A percentile compares a stretch with the other conserved stretches of the same genome.
Evolutionary conservation across 1,284 basidiomycete species (phyloP).

Genomic region (Blastosporella zonata): DNA sequence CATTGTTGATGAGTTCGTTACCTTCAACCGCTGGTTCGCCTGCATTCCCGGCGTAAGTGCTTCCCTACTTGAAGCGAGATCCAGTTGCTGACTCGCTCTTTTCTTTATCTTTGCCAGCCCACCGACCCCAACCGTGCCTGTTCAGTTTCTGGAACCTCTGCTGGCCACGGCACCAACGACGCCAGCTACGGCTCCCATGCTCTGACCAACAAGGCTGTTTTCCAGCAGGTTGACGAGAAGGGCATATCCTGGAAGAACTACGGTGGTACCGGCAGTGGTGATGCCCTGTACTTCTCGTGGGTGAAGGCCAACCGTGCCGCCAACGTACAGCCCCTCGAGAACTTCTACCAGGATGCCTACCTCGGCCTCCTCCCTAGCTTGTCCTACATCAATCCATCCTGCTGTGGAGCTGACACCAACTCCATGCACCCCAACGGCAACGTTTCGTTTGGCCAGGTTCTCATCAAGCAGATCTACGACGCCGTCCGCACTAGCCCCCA

Average conservation of each 20-base stretch:
- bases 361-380: constrained; percentile 21
- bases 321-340: constrained; percentile 23
- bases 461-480: constrained; percentile 25
- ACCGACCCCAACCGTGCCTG: constrained; percentile 26
- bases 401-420: constrained; percentile 18
- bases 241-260: constrained; percentile 25
- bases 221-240: constrained; percentile 21
- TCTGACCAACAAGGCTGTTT: constrained; percentile 19
- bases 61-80: neutral
- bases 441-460: constrained; percentile 22
- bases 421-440: constrained; percentile 23
- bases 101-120: constrained; percentile 21
- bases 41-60: constrained; percentile 11
- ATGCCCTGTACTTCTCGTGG: constrained; percentile 24
- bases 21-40: constrained; percentile 17
- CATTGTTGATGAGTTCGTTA: constrained; percentile 12
- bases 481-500: constrained; percentile 21
- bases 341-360: constrained; percentile 25
- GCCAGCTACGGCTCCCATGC: constrained; percentile 12
- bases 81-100: neutral
- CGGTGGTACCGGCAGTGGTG: constrained; percentile 23
- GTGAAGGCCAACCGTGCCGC: constrained; percentile 16
- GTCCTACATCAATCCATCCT: constrained; percentile 25
- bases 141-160: constrained; percentile 22
- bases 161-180: constrained; percentile 25